Evolutionary conservation across 805 yeast genomes (phyloP), one percentile per base, ranked within the genome.

Genomic region (Ogataea parapolymorpha): DNA sequence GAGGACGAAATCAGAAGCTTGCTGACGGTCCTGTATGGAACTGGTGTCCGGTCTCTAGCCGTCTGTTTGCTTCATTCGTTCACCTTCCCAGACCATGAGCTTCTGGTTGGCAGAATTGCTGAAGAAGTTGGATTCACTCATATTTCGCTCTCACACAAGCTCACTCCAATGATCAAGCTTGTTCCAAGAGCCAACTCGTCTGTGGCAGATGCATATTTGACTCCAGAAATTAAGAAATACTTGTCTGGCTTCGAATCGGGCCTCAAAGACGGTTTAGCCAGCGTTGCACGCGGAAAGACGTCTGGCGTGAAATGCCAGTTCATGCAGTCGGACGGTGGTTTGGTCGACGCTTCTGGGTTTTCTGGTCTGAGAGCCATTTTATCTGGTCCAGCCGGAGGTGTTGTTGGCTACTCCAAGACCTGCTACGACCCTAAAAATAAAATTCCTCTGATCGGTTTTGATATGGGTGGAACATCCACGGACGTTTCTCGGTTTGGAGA

Each of bases 381-480:
- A 26, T 87, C 96, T 1, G 98, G 98, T 2, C 98, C 98, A 3
- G 98, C 98, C 8, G 98, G 98, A 27, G 98, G 98, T 36, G 95
- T 91, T 44, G 96, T 91, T 25, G 98, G 98, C 0, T 86, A 80
- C 53, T 86, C 96, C 0, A 74, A 78, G 38, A 90, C 98, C 0
- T 85, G 95, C 46, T 87, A 72, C 58, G 71, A 78, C 45, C 62
- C 66, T 1, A 54, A 63, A n/a, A 74, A 74, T 41, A 63, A 65
- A 10, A 71, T 74, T 17, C 89, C 95, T 0, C 68, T 84, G 34
- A 75, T 86, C 42, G 95, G 93, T 0, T 84, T 86, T 51, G 95
- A 86, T 61, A 85, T 86, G 90, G 95, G 95, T 36, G 95, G 95
- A 35, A 86, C 95, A 1, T 82, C 91, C 1, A 86, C 95, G 1